Conservation (phyloP, 2,329 filamentous ascomycete genomes). For the Eurotiales sp. region DNA sequence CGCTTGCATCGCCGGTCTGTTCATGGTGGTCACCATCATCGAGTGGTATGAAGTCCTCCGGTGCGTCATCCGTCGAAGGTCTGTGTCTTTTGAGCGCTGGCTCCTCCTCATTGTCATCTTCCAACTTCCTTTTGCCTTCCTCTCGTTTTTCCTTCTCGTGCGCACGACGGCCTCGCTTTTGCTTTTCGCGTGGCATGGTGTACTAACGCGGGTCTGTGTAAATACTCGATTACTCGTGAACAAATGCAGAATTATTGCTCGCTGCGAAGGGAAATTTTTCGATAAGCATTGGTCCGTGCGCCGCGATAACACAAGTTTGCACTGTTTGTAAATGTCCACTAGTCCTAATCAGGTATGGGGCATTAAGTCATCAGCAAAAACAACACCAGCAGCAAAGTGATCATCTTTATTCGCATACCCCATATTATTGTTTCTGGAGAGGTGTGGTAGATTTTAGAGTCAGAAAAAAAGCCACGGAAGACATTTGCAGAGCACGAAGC, state of each 20-base stretch:
- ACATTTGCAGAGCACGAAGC: too few species aligned
- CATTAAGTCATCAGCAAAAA: too few species aligned
- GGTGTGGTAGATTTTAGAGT: too few species aligned
- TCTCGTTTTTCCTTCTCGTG: constrained; percentile 39
- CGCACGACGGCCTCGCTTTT: constrained; percentile 45
- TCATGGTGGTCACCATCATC: constrained; percentile 20
- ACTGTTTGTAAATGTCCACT: constrained; percentile 14
- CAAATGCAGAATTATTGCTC: background rate
- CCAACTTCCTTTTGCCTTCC: constrained; percentile 34
- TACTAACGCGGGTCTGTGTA: constrained; percentile 1
- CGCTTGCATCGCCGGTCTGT: constrained; percentile 36
- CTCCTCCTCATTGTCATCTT: constrained; percentile 28
- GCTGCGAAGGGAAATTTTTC: constrained; percentile 21
- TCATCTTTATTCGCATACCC: too few species aligned
- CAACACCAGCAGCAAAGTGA: too few species aligned
- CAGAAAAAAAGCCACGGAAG: too few species aligned
- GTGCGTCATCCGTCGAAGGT: constrained; percentile 20
- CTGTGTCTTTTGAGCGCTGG: constrained; percentile 38
- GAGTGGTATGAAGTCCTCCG: constrained; percentile 37
- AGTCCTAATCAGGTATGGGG: background rate
- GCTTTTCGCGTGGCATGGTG: constrained; percentile 45
- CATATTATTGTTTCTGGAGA: too few species aligned
- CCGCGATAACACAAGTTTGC: constrained; percentile 28
- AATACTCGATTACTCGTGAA: background rate
- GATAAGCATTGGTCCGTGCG: constrained; percentile 39